These are phyloP conservation scores for Striga asiatica DNA, from an alignment of 257 asterid genomes.

Conservation along the genomic window DNA sequence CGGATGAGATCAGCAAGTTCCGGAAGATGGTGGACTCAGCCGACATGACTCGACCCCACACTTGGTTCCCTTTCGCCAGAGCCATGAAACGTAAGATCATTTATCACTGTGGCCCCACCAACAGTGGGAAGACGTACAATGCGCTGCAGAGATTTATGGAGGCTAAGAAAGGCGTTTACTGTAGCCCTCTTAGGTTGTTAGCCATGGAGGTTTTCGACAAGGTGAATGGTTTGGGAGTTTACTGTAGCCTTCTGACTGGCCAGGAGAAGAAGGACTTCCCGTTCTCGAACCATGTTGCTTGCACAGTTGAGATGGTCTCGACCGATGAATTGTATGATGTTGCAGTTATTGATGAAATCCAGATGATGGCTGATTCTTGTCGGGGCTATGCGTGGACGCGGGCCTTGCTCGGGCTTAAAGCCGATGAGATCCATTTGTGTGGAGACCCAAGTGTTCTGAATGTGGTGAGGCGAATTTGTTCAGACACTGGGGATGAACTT, in stretches of 20 bases:
- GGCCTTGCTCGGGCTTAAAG: slow-evolving; percentile 81
- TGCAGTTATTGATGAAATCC: slow-evolving; percentile 92
- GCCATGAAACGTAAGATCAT: slow-evolving; percentile 85
- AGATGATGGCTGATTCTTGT: slow-evolving; percentile 78
- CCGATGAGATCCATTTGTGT: slow-evolving; percentile 90
- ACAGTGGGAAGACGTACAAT: slow-evolving; percentile 94
- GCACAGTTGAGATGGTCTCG: slow-evolving; percentile 94
- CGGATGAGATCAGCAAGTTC: slow-evolving; percentile 62
- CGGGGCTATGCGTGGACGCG: slow-evolving; percentile 96
- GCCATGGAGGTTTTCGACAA: slow-evolving; percentile 97
- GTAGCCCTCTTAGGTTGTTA: slow-evolving; percentile 91
- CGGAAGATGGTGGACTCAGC: slow-evolving; percentile 75
- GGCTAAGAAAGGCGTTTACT: slow-evolving; percentile 80
- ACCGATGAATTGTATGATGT: slow-evolving; percentile 72
- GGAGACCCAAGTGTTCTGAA: slow-evolving; percentile 97
- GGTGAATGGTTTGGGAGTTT: slow-evolving; percentile 79
- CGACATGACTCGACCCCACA: slow-evolving; percentile 83
- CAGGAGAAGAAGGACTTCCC: slow-evolving; percentile 84
- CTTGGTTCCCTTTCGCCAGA: slow-evolving; percentile 97
- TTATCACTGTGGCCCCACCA: slow-evolving; percentile 95
- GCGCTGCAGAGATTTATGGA: slow-evolving; percentile 93
- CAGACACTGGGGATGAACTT: slow-evolving; percentile 80
- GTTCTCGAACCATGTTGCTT: slow-evolving; percentile 84
- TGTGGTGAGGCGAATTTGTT: slow-evolving; percentile 54
- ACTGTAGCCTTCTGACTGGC: slow-evolving; percentile 83